Evolutionary conservation across 345 rosid genomes (phyloP).

Genomic region (Arabidopsis thaliana): DNA sequence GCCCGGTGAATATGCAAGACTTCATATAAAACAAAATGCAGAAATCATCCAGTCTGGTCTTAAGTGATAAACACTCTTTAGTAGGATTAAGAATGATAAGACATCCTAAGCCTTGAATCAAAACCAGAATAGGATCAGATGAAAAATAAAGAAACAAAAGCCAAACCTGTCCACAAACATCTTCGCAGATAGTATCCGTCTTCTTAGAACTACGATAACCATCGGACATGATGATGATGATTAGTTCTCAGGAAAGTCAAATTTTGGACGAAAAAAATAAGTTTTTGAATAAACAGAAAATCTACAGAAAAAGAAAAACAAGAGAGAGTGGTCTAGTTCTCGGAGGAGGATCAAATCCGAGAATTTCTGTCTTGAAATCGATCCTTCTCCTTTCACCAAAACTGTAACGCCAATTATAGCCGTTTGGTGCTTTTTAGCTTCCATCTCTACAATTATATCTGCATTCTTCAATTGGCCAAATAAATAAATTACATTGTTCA

Average conservation of each 20-base stretch:
- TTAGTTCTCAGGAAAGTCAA: neutral
- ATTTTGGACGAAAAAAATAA: neutral
- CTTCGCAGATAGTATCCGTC: conserved; percentile 63
- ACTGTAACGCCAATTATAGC: conserved; percentile 28
- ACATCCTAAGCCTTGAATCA: too few relatives aligned
- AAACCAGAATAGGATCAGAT: too few relatives aligned
- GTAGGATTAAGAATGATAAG: neutral
- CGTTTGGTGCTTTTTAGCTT: conserved; percentile 33
- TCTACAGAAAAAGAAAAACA: neutral
- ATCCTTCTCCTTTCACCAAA: conserved; percentile 14
- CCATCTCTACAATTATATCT: neutral
- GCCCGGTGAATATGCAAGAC: too few relatives aligned
- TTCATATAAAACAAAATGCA: too few relatives aligned
- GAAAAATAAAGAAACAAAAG: neutral
- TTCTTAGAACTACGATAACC: conserved; percentile 78
- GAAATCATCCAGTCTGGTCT: too few relatives aligned
- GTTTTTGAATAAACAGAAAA: conserved; percentile 1
- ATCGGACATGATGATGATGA: conserved; percentile 55
- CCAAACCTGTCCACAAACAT: conserved; percentile 58
- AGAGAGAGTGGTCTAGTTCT: neutral
- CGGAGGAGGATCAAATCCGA: conserved; percentile 10
- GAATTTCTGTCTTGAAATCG: neutral
- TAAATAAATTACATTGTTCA: neutral
- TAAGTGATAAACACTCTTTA: too few relatives aligned
- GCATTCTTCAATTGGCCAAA: neutral